A percentile compares a stretch with the other conserved stretches of the same genome.
phyloP scores from a whole-genome alignment of 176 grass and related monocot species.

The Chrysopogon serrulatus region DNA sequence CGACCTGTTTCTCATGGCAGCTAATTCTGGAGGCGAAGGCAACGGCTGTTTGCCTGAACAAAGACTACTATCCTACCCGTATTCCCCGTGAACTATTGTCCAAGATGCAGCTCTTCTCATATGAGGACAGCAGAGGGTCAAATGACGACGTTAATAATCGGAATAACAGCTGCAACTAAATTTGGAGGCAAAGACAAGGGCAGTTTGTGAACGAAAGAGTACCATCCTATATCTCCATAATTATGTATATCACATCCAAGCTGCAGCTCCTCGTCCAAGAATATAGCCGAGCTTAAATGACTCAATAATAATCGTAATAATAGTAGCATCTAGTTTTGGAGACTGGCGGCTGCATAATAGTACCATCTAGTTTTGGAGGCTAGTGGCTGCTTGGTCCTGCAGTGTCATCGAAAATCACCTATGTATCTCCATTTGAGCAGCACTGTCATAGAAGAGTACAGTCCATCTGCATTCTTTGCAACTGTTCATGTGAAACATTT shows the following conservation, averaged over 20 bases:
- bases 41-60: conserved; percentile 69
- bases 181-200: conserved; percentile 48
- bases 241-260: conserved; percentile 33
- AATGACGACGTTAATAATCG: neutral
- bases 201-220: conserved; percentile 49
- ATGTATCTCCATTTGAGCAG: neutral
- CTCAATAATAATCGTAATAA: neutral
- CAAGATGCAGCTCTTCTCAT: conserved; percentile 50
- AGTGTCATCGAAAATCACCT: neutral
- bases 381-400: neutral
- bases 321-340: neutral
- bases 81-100: conserved; percentile 58
- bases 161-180: conserved; percentile 32
- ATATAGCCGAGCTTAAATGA: neutral
- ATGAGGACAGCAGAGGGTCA: neutral
- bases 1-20: conserved; percentile 33
- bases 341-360: no score
- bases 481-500: neutral
- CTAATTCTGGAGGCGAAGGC: conserved; percentile 65
- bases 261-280: conserved; percentile 29
- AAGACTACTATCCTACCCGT: conserved; percentile 63
- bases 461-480: neutral
- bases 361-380: neutral
- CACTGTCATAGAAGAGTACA: neutral
- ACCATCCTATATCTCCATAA: conserved; percentile 43